Evolutionary conservation across 1,139 yeast species (phyloP), one percentile per base, ranked within the genome.

Genomic region (Yamadazyma songkhlaensis): DNA sequence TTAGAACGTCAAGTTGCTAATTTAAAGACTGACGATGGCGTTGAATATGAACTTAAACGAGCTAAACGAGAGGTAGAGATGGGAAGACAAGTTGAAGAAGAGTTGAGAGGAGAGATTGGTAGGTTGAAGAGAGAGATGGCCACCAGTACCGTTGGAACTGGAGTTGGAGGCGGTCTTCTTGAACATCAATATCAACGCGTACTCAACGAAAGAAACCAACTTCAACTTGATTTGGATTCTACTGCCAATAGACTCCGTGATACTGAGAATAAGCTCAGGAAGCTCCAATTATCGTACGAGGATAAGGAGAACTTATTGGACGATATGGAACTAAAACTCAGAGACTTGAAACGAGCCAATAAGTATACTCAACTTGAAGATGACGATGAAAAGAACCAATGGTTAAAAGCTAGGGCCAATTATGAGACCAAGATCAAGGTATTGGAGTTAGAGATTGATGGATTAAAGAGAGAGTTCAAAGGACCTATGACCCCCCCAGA

Each of bases 71-170:
- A 47, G 28, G 41, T 48, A 24, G 51, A 48, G 11, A 17, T 38
- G 12, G 33, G 25, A 6, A 34, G 37, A 17, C 43, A 46, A 24
- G 42, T 38, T 31, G 48, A 40, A 6, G 50, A 45, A 8, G 33
- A 35, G 17, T 42, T 48, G 9, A 48, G 42, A 11, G 23, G 30
- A 7, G 59, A 57, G 25, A 10, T 55, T 5, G 44, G 37, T 20
- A 39, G 48, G 14, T 55, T 85, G 31, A 78, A 41, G 26, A 89
- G 46, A 77, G n/a, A n/a, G n/a, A n/a, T n/a, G n/a, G n/a, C n/a
- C n/a, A n/a, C n/a, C n/a, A n/a, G n/a, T n/a, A n/a, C n/a, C n/a
- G n/a, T n/a, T n/a, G n/a, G n/a, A n/a, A n/a, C n/a, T n/a, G n/a
- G n/a, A n/a, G n/a, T n/a, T n/a, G n/a, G n/a, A n/a, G n/a, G n/a